Evolutionary conservation across 805 yeast species (phyloP).

Genomic region (Metschnikowia sp.): DNA sequence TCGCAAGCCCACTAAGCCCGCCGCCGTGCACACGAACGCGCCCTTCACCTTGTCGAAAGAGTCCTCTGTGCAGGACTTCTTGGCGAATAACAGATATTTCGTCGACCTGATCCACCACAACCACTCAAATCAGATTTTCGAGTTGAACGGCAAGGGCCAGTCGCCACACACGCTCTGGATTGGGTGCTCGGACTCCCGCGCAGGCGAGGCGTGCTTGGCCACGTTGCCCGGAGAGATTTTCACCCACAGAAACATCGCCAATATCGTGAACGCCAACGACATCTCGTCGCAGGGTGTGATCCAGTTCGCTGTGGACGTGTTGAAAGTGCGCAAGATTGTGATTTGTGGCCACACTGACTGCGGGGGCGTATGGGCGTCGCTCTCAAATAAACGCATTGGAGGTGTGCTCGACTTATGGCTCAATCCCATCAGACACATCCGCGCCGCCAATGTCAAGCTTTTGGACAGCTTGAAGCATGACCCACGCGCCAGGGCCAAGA

Average conservation of each 20-base stretch:
- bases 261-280: conserved; percentile 20
- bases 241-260: conserved; percentile 22
- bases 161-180: conserved; percentile 22
- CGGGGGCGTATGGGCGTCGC: conserved; percentile 22
- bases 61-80: conserved; percentile 16
- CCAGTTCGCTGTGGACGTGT: conserved; percentile 21
- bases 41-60: conserved; percentile 47
- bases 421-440: conserved; percentile 20
- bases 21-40: conserved; percentile 22
- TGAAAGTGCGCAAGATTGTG: conserved; percentile 20
- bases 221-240: conserved; percentile 21
- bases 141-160: conserved; percentile 21
- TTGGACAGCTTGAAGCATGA: conserved; percentile 16
- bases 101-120: conserved; percentile 20
- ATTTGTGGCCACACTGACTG: conserved; percentile 23
- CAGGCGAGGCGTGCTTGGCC: conserved; percentile 19
- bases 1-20: conserved; percentile 13
- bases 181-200: conserved; percentile 21
- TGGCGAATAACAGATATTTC: conserved; percentile 19
- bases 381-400: conserved; percentile 20
- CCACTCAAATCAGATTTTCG: conserved; percentile 18
- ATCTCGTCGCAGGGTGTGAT: conserved; percentile 20
- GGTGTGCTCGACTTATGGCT: conserved; percentile 23
- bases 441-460: conserved; percentile 18
- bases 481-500: conserved; percentile 18